Percentiles rank a stretch among this genome's conserved stretches.
Conservation (phyloP, 2,329 filamentous ascomycete species). For the Zymoseptoria tritici region DNA sequence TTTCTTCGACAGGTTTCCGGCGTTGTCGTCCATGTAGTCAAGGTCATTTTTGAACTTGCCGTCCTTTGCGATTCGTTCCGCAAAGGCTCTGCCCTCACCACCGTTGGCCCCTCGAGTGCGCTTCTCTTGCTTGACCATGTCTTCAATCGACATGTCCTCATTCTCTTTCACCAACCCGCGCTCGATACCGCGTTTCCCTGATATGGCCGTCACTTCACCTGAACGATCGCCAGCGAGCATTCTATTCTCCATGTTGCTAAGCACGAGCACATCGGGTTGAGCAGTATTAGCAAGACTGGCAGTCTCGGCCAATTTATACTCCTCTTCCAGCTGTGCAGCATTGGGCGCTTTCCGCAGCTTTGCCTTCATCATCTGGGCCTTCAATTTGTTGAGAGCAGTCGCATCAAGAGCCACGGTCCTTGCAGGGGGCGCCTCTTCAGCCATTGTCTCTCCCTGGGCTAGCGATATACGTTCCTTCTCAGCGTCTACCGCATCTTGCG, state of each 20-base stretch:
- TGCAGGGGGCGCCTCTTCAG: conserved; percentile 45
- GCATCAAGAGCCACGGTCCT: conserved; percentile 57
- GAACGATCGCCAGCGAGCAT: conserved; percentile 72
- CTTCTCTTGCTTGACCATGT: conserved; percentile 93
- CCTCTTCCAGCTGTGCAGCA: conserved; percentile 66
- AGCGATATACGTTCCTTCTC: conserved; percentile 23
- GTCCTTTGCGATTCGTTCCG: conserved; percentile 91
- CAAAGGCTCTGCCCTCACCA: conserved; percentile 71
- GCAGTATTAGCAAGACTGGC: conserved; percentile 48
- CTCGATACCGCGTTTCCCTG: conserved; percentile 74
- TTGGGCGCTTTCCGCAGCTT: conserved; percentile 74
- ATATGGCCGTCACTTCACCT: conserved; percentile 68
- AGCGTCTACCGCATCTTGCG: conserved; percentile 23
- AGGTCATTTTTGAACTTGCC: conserved; percentile 83
- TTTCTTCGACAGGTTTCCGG: conserved; percentile 74
- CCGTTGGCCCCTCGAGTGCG: conserved; percentile 63
- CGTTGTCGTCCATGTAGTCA: conserved; percentile 97
- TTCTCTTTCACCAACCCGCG: conserved; percentile 82
- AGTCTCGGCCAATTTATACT: conserved; percentile 71
- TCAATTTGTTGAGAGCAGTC: conserved; percentile 77
- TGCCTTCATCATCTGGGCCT: conserved; percentile 93
- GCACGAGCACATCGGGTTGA: conserved; percentile 64
- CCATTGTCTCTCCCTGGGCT: conserved; percentile 51
- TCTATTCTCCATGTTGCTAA: conserved; percentile 82
- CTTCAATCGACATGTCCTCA: conserved; percentile 89